Base-by-base conservation (phyloP, 139 green algal species). In the Haematococcus lacustris region DNA sequence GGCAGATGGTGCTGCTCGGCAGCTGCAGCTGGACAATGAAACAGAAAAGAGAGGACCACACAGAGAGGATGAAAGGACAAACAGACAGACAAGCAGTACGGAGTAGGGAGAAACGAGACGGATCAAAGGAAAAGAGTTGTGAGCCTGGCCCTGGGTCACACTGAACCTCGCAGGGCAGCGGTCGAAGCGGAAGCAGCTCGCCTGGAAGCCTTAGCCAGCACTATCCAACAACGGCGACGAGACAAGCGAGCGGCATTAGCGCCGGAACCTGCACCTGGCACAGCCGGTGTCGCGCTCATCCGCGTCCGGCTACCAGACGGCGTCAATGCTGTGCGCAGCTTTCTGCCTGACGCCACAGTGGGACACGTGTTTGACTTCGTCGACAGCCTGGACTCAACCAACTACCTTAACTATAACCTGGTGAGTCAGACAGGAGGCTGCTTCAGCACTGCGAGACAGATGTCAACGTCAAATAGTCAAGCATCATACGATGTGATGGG, bases 261-360 rank as follows among this genome's bases (percentile, higher is more conserved):
- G 2, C 73, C 78, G 4, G 90, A 92, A 81, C 80, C 90, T 0
- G 47, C 69, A 0, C 21, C 75, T 4, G 75, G 71, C 7, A 51
- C 37, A 5, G 65, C 76, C 37, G 76, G 77, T 34, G 79, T 74
- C 6, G 78, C 87, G n/a, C 76, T 84, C 39, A 74, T 96, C 6
- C 76, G 87, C 4, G 71, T 93, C 65, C 79, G 90, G 0, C 81
- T 96, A 71, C 88, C 87, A 2, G 82, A 91, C 51, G 91, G 91
- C 43, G 71, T 68, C 68, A 90, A 77, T 66, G 72, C 83, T 28
- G 79, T 90, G 71, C 86, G 91, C 17, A 70, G 80, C 69, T 96
- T 96, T 64, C 66, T 73, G 23, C 47, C 66, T 51, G 66, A 61
- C 0, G 70, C 68, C 43, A 72, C 70, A 6, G 38, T 81, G 6